These are phyloP conservation scores for Mycosphaerella sp. DNA, from an alignment of 2,329 filamentous ascomycete genomes.

Conservation along the genomic window DNA sequence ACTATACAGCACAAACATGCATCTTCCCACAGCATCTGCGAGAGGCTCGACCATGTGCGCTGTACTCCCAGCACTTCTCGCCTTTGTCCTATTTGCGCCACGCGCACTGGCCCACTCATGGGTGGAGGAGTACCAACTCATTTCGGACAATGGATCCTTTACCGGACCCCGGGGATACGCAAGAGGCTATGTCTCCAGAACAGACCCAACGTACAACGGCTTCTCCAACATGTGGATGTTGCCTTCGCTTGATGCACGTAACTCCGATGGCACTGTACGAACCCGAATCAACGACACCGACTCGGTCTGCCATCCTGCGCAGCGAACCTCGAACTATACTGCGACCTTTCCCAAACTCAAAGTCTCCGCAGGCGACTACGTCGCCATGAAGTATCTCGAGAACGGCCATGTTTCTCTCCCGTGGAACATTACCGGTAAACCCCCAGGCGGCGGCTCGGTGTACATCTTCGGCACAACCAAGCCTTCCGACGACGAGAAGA, in stretches of 20 bases:
- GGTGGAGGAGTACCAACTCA: conserved; percentile 68
- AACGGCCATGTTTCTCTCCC: conserved; percentile 47
- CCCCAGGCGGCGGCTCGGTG: conserved; percentile 41
- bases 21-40: conserved; percentile 2
- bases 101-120: conserved; percentile 61
- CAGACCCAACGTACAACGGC: conserved; percentile 52
- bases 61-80: conserved; percentile 13
- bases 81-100: conserved; percentile 26
- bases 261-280: conserved; percentile 34
- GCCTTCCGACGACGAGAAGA: conserved; percentile 49
- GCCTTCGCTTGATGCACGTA: conserved; percentile 42
- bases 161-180: conserved; percentile 65
- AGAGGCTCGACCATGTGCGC: conserved; percentile 10
- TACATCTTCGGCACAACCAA: conserved; percentile 47
- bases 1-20: conserved; percentile 6
- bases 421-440: conserved; percentile 39
- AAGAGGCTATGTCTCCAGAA: conserved; percentile 62
- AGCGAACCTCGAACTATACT: conserved; percentile 50
- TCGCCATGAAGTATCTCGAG: conserved; percentile 47
- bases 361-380: conserved; percentile 44
- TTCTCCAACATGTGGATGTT: conserved; percentile 57
- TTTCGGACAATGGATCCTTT: conserved; percentile 69
- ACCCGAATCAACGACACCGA: conserved; percentile 47
- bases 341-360: conserved; percentile 58
- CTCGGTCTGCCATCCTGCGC: conserved; percentile 58